A percentile compares a stretch with the other conserved stretches of the same genome.
phyloP scores from a whole-genome alignment of 108 stramenopile species.

The Mediolabrus comicus region DNA sequence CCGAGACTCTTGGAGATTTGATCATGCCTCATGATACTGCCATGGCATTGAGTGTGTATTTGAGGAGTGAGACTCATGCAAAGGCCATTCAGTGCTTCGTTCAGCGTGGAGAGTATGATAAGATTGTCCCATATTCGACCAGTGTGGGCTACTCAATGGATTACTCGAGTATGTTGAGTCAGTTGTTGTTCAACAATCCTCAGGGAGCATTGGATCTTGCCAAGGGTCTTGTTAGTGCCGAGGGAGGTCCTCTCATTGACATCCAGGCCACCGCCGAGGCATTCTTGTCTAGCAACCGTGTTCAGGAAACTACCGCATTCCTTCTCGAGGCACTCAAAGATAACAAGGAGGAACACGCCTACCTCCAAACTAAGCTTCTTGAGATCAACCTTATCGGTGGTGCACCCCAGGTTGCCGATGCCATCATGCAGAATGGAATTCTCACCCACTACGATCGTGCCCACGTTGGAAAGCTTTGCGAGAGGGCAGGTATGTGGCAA shows the following conservation, averaged over 20 bases:
- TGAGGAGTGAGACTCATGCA: constrained; percentile 92
- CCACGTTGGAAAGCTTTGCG: constrained; percentile 98
- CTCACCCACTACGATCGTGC: constrained; percentile 97
- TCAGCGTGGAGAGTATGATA: constrained; percentile 97
- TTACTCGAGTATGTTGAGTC: constrained; percentile 96
- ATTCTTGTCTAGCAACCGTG: constrained; percentile 94
- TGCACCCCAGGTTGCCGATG: constrained; percentile 98
- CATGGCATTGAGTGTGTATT: constrained; percentile 98
- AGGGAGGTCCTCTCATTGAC: constrained; percentile 94
- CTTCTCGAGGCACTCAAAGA: constrained; percentile 98
- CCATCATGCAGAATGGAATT: constrained; percentile 98
- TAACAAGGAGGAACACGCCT: constrained; percentile 97
- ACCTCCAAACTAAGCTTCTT: constrained; percentile 99
- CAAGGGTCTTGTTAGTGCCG: constrained; percentile 92
- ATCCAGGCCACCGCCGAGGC: constrained; percentile 97
- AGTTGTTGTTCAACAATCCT: constrained; percentile 96
- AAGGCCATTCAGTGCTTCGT: constrained; percentile 99
- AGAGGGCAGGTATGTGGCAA: constrained; percentile 97
- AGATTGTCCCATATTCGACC: constrained; percentile 97
- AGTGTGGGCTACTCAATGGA: constrained; percentile 96
- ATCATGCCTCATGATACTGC: constrained; percentile 92
- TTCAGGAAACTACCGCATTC: constrained; percentile 98
- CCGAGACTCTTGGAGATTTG: constrained; percentile 96
- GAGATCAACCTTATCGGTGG: constrained; percentile 99
- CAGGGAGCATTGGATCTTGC: constrained; percentile 97